Evolutionary conservation across 2,329 filamentous ascomycete genomes (phyloP), one percentile per base, ranked within the genome.

Genomic region (Pseudogymnoascus sp.): DNA sequence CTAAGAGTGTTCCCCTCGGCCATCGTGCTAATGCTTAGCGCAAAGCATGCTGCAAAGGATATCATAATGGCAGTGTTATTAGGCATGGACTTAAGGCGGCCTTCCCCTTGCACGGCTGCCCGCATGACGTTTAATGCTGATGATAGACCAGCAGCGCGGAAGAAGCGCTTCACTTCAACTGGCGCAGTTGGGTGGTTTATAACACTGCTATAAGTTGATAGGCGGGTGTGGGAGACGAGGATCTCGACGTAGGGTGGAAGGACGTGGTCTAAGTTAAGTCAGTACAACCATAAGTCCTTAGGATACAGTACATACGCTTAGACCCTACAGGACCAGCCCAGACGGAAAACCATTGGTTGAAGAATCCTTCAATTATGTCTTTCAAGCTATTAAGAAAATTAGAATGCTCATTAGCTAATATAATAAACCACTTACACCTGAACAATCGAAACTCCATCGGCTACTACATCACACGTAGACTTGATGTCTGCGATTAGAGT

Each of bases 31-130:
- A 88, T 75, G 8, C 82, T 80, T n/a, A 88, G 71, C 0, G 84
- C 84, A 63, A 86, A 87, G 65, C 83, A 87, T 3, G 84, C 84
- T 0, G 86, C 86, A 64, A 89, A 89, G 1, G 85, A 87, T 10
- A 90, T 88, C 87, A 90, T 90, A 64, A 89, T 88, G 60, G 86
- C 82, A 0, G 86, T 89, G 65, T 90, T 90, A 71, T 90, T 90
- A 0, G 86, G 86, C 86, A 90, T 90, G 0, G 86, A 89, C 60
- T 83, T 83, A 0, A 90, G 76, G 62, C 85, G 80, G 0, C 78
- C 75, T 67, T 90, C 86, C 33, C 86, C 86, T 70, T 89, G 86
- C 5, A 89, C 87, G 0, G 86, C 86, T 1, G 84, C 84, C 19
- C 86, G 82, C 76, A 90, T 81, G 3, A 90, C 87, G 61, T 88